A percentile compares a stretch with the other conserved stretches of the same genome.
phyloP scores from a whole-genome alignment of 176 grass and related monocot species.

The Triticum dicoccoides region DNA sequence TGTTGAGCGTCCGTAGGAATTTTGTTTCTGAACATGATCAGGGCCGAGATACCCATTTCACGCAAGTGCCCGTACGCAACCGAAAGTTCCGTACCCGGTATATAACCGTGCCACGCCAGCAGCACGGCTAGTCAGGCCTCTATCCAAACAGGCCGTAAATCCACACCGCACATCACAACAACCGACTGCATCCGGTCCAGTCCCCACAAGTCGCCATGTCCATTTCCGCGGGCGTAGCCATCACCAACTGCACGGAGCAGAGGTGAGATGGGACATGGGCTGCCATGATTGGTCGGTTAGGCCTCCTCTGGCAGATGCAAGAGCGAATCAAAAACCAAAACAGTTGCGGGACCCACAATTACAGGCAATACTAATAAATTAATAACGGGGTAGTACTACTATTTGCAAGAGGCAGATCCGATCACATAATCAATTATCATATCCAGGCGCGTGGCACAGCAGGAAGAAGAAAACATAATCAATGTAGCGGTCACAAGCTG shows the following conservation, averaged over 20 bases:
- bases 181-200: too few species aligned
- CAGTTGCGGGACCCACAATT: not conserved
- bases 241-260: not conserved
- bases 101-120: too few species aligned
- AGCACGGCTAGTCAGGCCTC: too few species aligned
- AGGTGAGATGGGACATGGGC: not conserved
- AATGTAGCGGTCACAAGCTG: not conserved
- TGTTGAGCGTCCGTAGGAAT: too few species aligned
- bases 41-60: too few species aligned
- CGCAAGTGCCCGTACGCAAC: too few species aligned
- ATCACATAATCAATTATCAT: too few species aligned
- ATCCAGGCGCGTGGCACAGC: too few species aligned
- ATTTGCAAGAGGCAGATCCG: not conserved
- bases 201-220: not conserved
- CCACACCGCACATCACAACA: too few species aligned
- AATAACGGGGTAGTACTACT: not conserved
- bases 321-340: not conserved
- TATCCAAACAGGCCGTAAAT: too few species aligned
- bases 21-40: too few species aligned
- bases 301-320: not conserved
- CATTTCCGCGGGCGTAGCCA: not conserved
- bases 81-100: too few species aligned
- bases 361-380: not conserved
- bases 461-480: not conserved
- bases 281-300: not conserved